Percentiles rank a stretch among this genome's conserved stretches.
These are phyloP conservation scores for Aspergillus hancockii DNA, from an alignment of 495 filamentous ascomycete genomes.

Conservation along the genomic window DNA sequence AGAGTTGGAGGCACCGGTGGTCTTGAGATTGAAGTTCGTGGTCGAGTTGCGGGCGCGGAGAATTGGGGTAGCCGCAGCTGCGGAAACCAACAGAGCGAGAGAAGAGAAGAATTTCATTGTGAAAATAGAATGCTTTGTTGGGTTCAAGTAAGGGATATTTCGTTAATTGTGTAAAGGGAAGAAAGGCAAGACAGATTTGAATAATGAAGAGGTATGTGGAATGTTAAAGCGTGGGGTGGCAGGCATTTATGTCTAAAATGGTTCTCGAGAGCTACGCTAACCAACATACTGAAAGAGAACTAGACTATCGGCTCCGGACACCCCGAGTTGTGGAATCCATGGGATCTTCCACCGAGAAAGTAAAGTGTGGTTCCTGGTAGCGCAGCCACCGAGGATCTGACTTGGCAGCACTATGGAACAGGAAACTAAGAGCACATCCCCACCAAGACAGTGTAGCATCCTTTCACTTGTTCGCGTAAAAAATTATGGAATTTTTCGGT, in stretches of 20 bases:
- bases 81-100: conserved; percentile 30
- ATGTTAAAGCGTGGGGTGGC: conserved; percentile 2
- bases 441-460: not conserved
- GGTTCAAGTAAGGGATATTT: not conserved
- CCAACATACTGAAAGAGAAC: not conserved
- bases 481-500: not conserved
- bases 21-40: conserved; percentile 46
- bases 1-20: conserved; percentile 29
- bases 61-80: conserved; percentile 27
- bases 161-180: conserved; percentile 5
- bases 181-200: not conserved
- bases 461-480: not conserved
- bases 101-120: conserved; percentile 39
- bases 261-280: not conserved
- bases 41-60: conserved; percentile 14
- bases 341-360: not conserved
- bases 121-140: conserved; percentile 1
- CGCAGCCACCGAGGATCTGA: not conserved
- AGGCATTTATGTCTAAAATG: not conserved
- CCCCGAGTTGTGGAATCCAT: conserved; percentile 1
- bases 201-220: not conserved
- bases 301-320: not conserved
- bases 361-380: not conserved
- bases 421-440: not conserved
- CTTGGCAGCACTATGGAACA: not conserved